Evolutionary conservation across 2,329 filamentous ascomycete species (phyloP).

Genomic region (Venturia asperata): DNA sequence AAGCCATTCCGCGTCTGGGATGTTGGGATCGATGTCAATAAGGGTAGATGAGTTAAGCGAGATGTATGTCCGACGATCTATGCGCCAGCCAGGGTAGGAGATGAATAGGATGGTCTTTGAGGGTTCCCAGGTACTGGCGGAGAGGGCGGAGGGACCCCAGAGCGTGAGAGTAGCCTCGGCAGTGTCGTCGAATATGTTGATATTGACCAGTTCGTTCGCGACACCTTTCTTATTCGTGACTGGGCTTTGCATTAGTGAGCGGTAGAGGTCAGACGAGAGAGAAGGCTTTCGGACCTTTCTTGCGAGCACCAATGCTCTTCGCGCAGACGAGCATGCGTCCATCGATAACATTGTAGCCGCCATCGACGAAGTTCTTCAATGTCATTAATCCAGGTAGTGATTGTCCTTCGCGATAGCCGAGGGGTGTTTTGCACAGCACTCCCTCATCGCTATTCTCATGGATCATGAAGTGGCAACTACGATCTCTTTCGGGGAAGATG

Average conservation of each 20-base stretch:
- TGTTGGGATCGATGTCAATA: constrained; percentile 50
- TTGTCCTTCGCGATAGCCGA: constrained; percentile 35
- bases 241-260: constrained; percentile 20
- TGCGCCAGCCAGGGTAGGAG: constrained; percentile 38
- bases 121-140: constrained; percentile 40
- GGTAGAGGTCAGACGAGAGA: neutral
- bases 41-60: constrained; percentile 40
- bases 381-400: constrained; percentile 48
- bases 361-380: constrained; percentile 47
- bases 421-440: constrained; percentile 39
- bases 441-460: constrained; percentile 43
- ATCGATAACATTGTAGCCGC: constrained; percentile 47
- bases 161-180: constrained; percentile 47
- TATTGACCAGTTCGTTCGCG: constrained; percentile 41
- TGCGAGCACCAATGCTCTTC: constrained; percentile 49
- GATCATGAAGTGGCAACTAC: constrained; percentile 47
- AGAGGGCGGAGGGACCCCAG: constrained; percentile 46
- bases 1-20: constrained; percentile 49
- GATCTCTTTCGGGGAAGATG: constrained; percentile 52
- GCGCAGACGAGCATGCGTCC: constrained; percentile 51
- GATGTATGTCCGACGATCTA: constrained; percentile 31
- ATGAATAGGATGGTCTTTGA: constrained; percentile 47
- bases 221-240: constrained; percentile 44
- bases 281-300: constrained; percentile 35
- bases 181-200: constrained; percentile 53